Conservation (phyloP, 768 basidiomycete genomes). For the Leccinum subtestaceum region DNA sequence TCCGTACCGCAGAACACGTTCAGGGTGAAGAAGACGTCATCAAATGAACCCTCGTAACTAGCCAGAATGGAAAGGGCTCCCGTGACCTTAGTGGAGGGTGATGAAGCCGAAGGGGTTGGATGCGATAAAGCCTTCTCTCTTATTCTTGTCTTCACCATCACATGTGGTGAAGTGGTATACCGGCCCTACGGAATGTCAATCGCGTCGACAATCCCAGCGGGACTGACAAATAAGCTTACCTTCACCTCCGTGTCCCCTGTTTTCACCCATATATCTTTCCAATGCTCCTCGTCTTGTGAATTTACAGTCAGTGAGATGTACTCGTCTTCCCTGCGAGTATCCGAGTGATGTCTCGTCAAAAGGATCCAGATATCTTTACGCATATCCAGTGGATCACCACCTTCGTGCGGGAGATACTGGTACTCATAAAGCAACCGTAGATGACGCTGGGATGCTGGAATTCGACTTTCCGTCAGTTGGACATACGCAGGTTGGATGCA, state of each 20-base stretch:
- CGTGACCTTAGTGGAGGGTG: conserved; percentile 23
- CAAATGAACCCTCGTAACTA: conserved; percentile 65
- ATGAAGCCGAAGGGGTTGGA: not conserved
- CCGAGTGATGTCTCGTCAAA: conserved; percentile 69
- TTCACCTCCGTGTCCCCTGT: conserved; percentile 35
- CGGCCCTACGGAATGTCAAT: conserved; percentile 29
- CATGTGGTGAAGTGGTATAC: conserved; percentile 48
- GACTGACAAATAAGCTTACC: conserved; percentile 26
- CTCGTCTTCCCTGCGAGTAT: conserved; percentile 58
- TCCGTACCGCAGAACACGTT: conserved; percentile 44
- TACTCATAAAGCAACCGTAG: conserved; percentile 40
- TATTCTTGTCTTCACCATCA: conserved; percentile 29
- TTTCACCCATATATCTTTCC: conserved; percentile 25
- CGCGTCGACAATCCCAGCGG: not conserved
- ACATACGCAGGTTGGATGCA: not conserved
- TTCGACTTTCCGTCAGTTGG: not conserved
- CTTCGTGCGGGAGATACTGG: not conserved
- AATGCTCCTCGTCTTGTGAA: conserved; percentile 43
- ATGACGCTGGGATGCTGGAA: conserved; percentile 38
- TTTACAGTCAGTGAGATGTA: conserved; percentile 58
- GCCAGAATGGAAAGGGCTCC: conserved; percentile 53
- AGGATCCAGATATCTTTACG: conserved; percentile 72
- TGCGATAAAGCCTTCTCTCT: conserved; percentile 25
- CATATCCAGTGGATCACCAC: conserved; percentile 2
- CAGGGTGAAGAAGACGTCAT: conserved; percentile 67